Evolutionary conservation across 768 basidiomycete species (phyloP).

Genomic region (Hysterangium stoloniferum): DNA sequence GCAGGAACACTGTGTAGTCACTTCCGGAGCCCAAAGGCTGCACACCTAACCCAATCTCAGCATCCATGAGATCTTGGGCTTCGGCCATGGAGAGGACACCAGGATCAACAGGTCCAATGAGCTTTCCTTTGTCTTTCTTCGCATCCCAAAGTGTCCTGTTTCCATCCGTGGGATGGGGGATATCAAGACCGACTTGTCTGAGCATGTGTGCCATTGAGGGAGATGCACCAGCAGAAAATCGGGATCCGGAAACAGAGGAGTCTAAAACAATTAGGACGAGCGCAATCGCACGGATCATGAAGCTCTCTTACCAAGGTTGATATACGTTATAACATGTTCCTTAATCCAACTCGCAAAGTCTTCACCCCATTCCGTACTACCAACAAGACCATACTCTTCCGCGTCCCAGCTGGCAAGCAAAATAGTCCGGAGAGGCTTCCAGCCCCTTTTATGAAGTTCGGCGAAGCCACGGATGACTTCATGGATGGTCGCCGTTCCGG

Average conservation of each 20-base stretch:
- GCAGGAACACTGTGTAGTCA: constrained; percentile 89
- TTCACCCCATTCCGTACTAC: constrained; percentile 91
- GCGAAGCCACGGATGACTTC: constrained; percentile 77
- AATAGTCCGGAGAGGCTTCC: constrained; percentile 78
- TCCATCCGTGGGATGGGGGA: constrained; percentile 64
- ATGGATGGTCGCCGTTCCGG: constrained; percentile 70
- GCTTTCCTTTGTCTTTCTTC: constrained; percentile 47
- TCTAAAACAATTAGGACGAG: constrained; percentile 30
- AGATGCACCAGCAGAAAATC: constrained; percentile 51
- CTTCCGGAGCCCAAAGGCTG: constrained; percentile 74
- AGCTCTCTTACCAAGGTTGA: constrained; percentile 57
- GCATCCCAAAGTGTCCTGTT: constrained; percentile 78
- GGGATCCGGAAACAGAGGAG: constrained; percentile 53
- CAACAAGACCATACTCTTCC: constrained; percentile 68
- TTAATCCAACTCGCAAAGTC: constrained; percentile 81
- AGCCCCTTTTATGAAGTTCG: constrained; percentile 55
- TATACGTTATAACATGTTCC: constrained; percentile 74
- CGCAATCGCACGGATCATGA: not conserved
- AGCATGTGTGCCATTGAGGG: constrained; percentile 81
- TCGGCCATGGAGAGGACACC: constrained; percentile 31
- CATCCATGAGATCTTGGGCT: constrained; percentile 15
- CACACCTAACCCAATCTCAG: constrained; percentile 25
- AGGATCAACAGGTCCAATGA: constrained; percentile 34
- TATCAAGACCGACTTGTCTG: constrained; percentile 52
- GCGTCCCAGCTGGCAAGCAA: constrained; percentile 71